These are phyloP conservation scores for Russula sp. DNA, from an alignment of 768 basidiomycete genomes.

Conservation along the genomic window DNA sequence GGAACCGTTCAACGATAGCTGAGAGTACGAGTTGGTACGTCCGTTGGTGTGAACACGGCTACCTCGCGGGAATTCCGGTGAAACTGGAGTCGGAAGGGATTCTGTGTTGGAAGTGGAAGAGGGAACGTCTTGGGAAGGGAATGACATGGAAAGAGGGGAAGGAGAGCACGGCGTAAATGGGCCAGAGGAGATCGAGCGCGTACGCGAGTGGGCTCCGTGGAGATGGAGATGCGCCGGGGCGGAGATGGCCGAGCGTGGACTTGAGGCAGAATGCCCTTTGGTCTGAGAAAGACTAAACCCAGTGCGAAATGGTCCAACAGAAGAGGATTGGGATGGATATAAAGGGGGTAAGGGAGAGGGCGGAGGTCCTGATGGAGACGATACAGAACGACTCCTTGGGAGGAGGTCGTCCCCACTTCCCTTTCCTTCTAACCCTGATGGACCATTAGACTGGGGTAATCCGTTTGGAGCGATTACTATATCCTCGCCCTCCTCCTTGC, in stretches of 20 bases:
- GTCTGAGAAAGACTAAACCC: conserved; percentile 40
- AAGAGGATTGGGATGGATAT: conserved; percentile 26
- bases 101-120: conserved; percentile 9
- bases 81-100: conserved; percentile 1
- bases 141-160: conserved; percentile 43
- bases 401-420: not conserved
- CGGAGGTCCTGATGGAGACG: conserved; percentile 17
- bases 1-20: not conserved
- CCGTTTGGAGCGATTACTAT: conserved; percentile 19
- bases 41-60: not conserved
- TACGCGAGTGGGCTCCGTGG: conserved; percentile 33
- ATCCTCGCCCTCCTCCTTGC: conserved; percentile 31
- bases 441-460: conserved; percentile 10
- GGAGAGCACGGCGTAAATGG: conserved; percentile 43
- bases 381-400: conserved; percentile 16
- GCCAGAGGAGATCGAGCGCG: conserved; percentile 41
- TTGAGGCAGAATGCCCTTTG: conserved; percentile 22
- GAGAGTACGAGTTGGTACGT: conserved; percentile 18
- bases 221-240: conserved; percentile 22
- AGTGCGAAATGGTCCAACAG: conserved; percentile 17
- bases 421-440: not conserved
- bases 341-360: conserved; percentile 22
- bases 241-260: conserved; percentile 28
- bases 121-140: conserved; percentile 28
- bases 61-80: conserved; percentile 6